phyloP scores from a whole-genome alignment of 2,329 filamentous ascomycete species.

The Ophiostoma populinum region DNA sequence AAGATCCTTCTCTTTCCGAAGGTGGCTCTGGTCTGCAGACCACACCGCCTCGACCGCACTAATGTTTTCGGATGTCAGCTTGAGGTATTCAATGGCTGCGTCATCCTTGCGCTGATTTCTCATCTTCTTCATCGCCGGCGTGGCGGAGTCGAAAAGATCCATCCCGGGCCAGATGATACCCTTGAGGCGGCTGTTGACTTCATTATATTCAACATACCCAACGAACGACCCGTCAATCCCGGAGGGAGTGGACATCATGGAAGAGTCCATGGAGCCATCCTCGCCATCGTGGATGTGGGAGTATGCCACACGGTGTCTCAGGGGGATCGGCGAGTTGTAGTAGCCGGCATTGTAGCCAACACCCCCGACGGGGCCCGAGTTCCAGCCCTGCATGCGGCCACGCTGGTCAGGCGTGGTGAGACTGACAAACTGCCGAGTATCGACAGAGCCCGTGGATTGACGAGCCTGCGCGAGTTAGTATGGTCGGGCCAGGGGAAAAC shows the following conservation, averaged over 20 bases:
- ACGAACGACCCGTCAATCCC: conserved; percentile 11
- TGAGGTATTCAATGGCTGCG: conserved; percentile 52
- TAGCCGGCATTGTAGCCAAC: conserved; percentile 5
- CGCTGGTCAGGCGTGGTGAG: conserved; percentile 4
- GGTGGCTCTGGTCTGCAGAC: conserved; percentile 28
- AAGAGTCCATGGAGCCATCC: conserved; percentile 7
- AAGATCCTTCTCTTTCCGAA: conserved; percentile 36
- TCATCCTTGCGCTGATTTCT: conserved; percentile 63
- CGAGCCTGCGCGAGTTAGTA: background rate
- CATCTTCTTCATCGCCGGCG: conserved; percentile 52
- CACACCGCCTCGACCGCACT: conserved; percentile 49
- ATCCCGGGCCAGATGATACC: conserved; percentile 62
- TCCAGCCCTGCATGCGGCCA: conserved; percentile 11
- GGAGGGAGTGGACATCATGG: conserved; percentile 10
- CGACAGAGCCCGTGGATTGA: conserved; percentile 3
- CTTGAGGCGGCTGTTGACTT: conserved; percentile 29
- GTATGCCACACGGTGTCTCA: conserved; percentile 10
- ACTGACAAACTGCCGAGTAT: background rate
- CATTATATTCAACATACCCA: conserved; percentile 13
- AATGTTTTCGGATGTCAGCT: conserved; percentile 44
- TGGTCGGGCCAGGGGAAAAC: too few relatives aligned
- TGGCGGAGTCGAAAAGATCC: conserved; percentile 67
- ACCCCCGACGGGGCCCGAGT: conserved; percentile 2
- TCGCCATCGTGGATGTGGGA: conserved; percentile 1
- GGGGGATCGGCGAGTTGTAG: conserved; percentile 13